Evolutionary conservation across 129 eudicot genomes (phyloP).

Genomic region (Helichrysum umbraculigerum): DNA sequence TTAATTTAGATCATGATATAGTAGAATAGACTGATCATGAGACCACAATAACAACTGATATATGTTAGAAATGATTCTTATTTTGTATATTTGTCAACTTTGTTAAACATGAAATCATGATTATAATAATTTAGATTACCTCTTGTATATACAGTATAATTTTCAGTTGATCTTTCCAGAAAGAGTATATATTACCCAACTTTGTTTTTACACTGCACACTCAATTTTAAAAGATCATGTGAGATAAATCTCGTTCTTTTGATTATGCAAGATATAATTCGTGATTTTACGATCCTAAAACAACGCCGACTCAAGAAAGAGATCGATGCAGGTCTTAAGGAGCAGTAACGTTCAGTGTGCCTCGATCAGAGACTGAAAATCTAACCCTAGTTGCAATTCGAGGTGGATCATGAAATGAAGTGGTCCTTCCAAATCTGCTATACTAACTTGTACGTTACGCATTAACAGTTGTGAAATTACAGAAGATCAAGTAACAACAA

Average conservation of each 20-base stretch:
- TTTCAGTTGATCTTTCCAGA: no score
- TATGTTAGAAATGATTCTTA: no score
- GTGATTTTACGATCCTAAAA: conserved; percentile 10
- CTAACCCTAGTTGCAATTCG: conserved; percentile 37
- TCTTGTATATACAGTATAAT: no score
- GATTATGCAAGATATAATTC: not conserved
- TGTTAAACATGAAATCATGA: no score
- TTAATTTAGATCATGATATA: not conserved
- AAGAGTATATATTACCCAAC: no score
- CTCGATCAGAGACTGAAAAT: conserved; percentile 15
- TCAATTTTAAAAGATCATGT: not conserved
- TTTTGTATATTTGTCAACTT: no score
- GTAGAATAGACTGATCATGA: not conserved
- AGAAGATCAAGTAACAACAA: conserved; percentile 33
- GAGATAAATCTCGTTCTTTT: not conserved
- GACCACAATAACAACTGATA: not conserved
- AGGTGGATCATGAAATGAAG: conserved; percentile 7
- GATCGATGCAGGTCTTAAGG: not conserved
- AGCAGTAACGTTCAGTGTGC: conserved; percentile 27
- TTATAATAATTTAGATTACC: no score
- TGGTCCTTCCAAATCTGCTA: conserved; percentile 30
- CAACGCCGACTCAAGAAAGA: conserved; percentile 8
- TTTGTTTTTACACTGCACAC: no score
- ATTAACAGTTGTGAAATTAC: conserved; percentile 4
- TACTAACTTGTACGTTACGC: conserved; percentile 25